Base-by-base conservation (phyloP, 495 filamentous ascomycete species). In the Bryoglossum gracile region DNA sequence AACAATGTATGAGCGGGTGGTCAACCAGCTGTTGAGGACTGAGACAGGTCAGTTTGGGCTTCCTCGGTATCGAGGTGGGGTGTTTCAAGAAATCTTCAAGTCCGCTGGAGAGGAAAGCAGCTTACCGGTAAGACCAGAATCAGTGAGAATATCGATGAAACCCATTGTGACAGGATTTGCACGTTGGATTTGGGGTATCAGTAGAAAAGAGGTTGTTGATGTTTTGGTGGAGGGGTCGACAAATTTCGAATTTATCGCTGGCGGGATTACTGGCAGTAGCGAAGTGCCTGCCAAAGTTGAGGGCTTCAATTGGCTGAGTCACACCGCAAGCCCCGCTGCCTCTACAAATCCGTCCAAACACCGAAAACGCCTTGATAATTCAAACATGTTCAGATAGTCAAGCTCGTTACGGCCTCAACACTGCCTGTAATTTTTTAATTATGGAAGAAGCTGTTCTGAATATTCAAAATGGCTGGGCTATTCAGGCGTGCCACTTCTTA, bases 11-110 rank as follows among this genome's bases (percentile, higher is more conserved):
- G 86, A 92, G 60, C 90, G 83, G 59, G 85, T 88, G 56, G 80
- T 80, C 63, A 95, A 74, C 83, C 80, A 97, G 76, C 78, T 82
- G 80, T 96, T 86, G 65, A 95, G 84, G 65, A 92, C 90, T 95
- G 69, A 58, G 62, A 50, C 51, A 55, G 13, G 57, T 66, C 53
- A 68, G 50, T 61, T 63, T 69, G 59, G 69, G 58, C 62, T 51
- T 65, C 55, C 35, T 49, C 41, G 21, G 45, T 14, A 18, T 52
- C 49, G 43, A 37, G 42, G 48, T 48, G 36, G 41, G 39, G 22
- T 18, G n/a, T n/a, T n/a, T n/a, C n/a, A n/a, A n/a, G n/a, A n/a
- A n/a, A n/a, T n/a, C n/a, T n/a, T n/a, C n/a, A n/a, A n/a, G n/a
- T n/a, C n/a, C n/a, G n/a, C n/a, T 57, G 49, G 43, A 34, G 50